These are phyloP conservation scores for Isoetes taiwanensis DNA, from an alignment of 75 land plant genomes.

Conservation along the genomic window DNA sequence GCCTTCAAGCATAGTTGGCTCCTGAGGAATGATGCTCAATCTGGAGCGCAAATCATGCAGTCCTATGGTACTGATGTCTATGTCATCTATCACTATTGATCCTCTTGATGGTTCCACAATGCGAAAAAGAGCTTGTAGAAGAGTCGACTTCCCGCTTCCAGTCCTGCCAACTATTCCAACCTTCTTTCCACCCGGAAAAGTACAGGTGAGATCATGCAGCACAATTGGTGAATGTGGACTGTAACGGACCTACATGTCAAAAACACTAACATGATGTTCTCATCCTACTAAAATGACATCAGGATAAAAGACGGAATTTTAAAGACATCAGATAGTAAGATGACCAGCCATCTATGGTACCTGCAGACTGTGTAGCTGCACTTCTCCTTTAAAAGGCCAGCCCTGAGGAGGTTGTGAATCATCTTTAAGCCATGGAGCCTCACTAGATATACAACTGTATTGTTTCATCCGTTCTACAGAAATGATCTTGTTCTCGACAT, in stretches of 20 bases:
- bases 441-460: slow-evolving; percentile 54
- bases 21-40: slow-evolving; percentile 30
- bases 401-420: slow-evolving; percentile 17
- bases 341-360: too few species aligned
- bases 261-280: too few species aligned
- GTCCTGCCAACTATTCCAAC: too few species aligned
- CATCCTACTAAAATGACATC: too few species aligned
- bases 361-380: slow-evolving; percentile 39
- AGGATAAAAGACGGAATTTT: too few species aligned
- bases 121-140: slow-evolving; percentile 27
- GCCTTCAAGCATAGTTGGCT: slow-evolving; percentile 25
- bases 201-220: too few species aligned
- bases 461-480: slow-evolving; percentile 81
- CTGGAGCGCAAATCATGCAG: slow-evolving; percentile 28
- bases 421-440: slow-evolving; percentile 50
- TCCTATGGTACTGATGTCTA: slow-evolving; percentile 19
- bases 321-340: too few species aligned
- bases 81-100: slow-evolving; percentile 19
- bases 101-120: slow-evolving; percentile 31
- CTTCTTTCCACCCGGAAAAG: too few species aligned
- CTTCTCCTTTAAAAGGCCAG: slow-evolving; percentile 60
- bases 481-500: slow-evolving; percentile 63
- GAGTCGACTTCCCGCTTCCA: slow-evolving; percentile 32
- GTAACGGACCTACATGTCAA: too few species aligned
- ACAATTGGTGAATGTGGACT: too few species aligned